Percentiles rank a stretch among this genome's conserved stretches.
phyloP scores from a whole-genome alignment of 257 asterid species.

The Forsythia viridissima region DNA sequence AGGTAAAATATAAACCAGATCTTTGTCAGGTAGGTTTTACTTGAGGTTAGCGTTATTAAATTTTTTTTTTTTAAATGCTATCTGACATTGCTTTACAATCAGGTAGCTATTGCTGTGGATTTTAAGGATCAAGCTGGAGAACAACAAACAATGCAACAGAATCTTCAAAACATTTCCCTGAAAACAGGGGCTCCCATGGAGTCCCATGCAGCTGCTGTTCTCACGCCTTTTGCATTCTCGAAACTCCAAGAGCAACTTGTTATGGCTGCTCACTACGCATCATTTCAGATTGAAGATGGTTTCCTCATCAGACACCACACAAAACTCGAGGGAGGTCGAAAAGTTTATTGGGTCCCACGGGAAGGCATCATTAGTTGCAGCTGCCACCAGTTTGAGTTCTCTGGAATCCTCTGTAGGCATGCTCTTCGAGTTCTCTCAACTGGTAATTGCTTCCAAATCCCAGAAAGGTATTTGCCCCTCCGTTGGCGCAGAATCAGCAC shows the following conservation, averaged over 20 bases:
- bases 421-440: conserved; percentile 90
- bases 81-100: conserved; percentile 21
- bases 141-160: conserved; percentile 96
- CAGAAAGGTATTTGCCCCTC: conserved; percentile 70
- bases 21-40: not conserved
- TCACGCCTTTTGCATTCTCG: conserved; percentile 87
- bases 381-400: conserved; percentile 90
- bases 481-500: conserved; percentile 78
- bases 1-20: not conserved
- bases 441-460: conserved; percentile 93
- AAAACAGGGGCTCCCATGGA: conserved; percentile 99
- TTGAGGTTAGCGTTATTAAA: not conserved
- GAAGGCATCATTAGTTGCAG: conserved; percentile 90
- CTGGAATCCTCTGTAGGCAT: conserved; percentile 90
- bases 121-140: conserved; percentile 94
- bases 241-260: conserved; percentile 95
- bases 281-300: conserved; percentile 74
- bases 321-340: conserved; percentile 88
- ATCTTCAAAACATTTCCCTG: conserved; percentile 84
- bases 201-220: conserved; percentile 88
- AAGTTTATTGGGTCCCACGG: conserved; percentile 83
- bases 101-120: conserved; percentile 94
- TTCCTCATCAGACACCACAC: conserved; percentile 93
- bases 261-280: conserved; percentile 91
- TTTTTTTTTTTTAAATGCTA: not conserved